Conservation (phyloP, 768 basidiomycete genomes). For the Amanita pallidorosea region DNA sequence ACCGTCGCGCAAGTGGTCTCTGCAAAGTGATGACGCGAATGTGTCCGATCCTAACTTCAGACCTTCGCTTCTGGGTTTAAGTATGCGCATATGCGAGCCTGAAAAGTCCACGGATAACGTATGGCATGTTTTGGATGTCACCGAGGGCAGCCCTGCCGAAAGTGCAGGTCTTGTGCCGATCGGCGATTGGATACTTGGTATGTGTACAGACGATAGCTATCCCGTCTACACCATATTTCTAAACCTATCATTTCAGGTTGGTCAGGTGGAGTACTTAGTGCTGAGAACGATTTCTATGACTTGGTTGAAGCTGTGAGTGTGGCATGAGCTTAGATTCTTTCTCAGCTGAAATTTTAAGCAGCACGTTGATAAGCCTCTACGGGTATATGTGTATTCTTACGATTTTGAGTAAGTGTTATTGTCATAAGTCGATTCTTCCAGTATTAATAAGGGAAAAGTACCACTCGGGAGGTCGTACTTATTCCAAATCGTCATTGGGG, state of each 20-base stretch:
- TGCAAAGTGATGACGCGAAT: constrained; percentile 22
- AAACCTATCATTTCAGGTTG: constrained; percentile 76
- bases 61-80: constrained; percentile 89
- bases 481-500: constrained; percentile 98
- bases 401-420: constrained; percentile 77
- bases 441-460: constrained; percentile 33
- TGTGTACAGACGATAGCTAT: constrained; percentile 3
- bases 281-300: constrained; percentile 95
- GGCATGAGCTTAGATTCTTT: background rate
- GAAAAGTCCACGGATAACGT: constrained; percentile 84
- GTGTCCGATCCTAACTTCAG: constrained; percentile 37
- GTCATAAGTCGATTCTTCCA: background rate
- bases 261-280: constrained; percentile 85
- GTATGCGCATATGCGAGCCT: constrained; percentile 89
- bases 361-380: constrained; percentile 90
- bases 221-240: background rate
- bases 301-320: constrained; percentile 77
- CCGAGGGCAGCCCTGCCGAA: constrained; percentile 95
- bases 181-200: constrained; percentile 44
- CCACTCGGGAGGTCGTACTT: constrained; percentile 84
- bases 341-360: constrained; percentile 18
- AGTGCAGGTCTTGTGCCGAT: constrained; percentile 94
- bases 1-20: constrained; percentile 80
- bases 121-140: constrained; percentile 96
- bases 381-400: constrained; percentile 93